A percentile compares a stretch with the other conserved stretches of the same genome.
Conservation (phyloP, 2,329 filamentous ascomycete species). For the Pseudopithomyces chartarum region DNA sequence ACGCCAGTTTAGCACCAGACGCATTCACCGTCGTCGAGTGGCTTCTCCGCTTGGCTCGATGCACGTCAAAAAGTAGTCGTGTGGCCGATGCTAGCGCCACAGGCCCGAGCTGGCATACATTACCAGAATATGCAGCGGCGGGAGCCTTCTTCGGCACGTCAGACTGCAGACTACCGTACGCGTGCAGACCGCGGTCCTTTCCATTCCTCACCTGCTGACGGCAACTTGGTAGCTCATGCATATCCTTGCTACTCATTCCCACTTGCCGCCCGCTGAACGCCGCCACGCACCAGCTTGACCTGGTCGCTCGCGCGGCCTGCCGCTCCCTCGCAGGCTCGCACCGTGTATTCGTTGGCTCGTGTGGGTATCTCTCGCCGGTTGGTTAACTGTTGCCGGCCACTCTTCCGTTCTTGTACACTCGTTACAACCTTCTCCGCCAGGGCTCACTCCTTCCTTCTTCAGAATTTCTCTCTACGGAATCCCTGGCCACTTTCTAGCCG, state of each 20-base stretch:
- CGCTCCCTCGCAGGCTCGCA: slow-evolving; percentile 40
- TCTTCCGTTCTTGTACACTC: slow-evolving; percentile 45
- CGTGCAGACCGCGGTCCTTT: slow-evolving; percentile 29
- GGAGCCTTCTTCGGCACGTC: slow-evolving; percentile 37
- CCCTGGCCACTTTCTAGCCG: slow-evolving; percentile 25
- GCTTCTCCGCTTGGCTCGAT: slow-evolving; percentile 33
- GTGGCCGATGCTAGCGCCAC: slow-evolving; percentile 41
- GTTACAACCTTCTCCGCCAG: slow-evolving; percentile 40
- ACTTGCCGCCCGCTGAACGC: slow-evolving; percentile 37
- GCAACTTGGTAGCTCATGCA: slow-evolving; percentile 36
- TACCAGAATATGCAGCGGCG: slow-evolving; percentile 38
- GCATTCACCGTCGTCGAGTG: slow-evolving; percentile 28
- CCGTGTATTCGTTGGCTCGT: slow-evolving; percentile 33
- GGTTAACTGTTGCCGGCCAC: slow-evolving; percentile 38
- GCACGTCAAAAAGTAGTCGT: slow-evolving; percentile 38
- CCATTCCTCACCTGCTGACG: slow-evolving; percentile 38
- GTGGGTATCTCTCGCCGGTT: slow-evolving; percentile 36
- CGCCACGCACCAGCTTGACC: slow-evolving; percentile 42
- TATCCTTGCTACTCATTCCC: slow-evolving; percentile 40
- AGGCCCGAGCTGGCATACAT: slow-evolving; percentile 33
- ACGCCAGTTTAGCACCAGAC: slow-evolving; percentile 12
- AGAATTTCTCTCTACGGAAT: slow-evolving; percentile 20
- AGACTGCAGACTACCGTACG: slow-evolving; percentile 40
- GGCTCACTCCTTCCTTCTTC: slow-evolving; percentile 33
- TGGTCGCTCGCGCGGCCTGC: slow-evolving; percentile 39